A percentile compares a stretch with the other conserved stretches of the same genome.
Conservation (phyloP, 2,329 filamentous ascomycete species). For the Fusarium tanahbumbuense region DNA sequence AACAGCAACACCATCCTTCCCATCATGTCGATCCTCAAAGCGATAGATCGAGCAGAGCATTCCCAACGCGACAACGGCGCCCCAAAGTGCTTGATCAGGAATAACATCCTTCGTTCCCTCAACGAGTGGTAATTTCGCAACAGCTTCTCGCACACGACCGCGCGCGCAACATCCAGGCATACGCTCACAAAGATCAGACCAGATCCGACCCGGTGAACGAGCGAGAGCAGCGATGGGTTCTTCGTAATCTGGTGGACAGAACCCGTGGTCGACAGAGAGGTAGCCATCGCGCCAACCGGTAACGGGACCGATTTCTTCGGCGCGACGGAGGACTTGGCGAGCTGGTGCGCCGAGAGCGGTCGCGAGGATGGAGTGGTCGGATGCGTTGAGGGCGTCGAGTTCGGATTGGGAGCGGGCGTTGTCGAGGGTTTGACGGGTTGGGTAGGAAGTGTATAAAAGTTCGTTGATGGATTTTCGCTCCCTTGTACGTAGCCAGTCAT, state of each 20-base stretch:
- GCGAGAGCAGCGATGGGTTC: constrained; percentile 57
- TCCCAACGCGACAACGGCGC: constrained; percentile 62
- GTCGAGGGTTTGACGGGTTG: constrained; percentile 54
- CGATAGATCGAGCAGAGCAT: constrained; percentile 66
- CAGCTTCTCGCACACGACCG: constrained; percentile 62
- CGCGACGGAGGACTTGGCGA: constrained; percentile 64
- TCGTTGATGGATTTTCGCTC: constrained; percentile 62
- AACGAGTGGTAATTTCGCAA: constrained; percentile 61
- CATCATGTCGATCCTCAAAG: constrained; percentile 64
- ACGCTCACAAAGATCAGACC: constrained; percentile 65
- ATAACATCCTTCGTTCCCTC: constrained; percentile 62
- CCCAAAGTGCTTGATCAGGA: constrained; percentile 64
- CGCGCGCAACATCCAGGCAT: constrained; percentile 64
- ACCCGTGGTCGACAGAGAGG: constrained; percentile 59
- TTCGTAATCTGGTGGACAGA: constrained; percentile 63
- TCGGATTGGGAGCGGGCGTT: constrained; percentile 53
- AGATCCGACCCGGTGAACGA: constrained; percentile 64
- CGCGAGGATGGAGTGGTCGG: constrained; percentile 62
- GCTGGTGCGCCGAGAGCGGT: constrained; percentile 65
- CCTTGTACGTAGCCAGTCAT: constrained; percentile 59
- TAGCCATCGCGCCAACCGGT: constrained; percentile 63
- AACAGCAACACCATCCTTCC: constrained; percentile 60
- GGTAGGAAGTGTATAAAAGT: constrained; percentile 59
- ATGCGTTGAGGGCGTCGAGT: constrained; percentile 60
- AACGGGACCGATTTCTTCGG: constrained; percentile 62